Conservation (phyloP, 345 rosid genomes). For the Gossypium raimondii region DNA sequence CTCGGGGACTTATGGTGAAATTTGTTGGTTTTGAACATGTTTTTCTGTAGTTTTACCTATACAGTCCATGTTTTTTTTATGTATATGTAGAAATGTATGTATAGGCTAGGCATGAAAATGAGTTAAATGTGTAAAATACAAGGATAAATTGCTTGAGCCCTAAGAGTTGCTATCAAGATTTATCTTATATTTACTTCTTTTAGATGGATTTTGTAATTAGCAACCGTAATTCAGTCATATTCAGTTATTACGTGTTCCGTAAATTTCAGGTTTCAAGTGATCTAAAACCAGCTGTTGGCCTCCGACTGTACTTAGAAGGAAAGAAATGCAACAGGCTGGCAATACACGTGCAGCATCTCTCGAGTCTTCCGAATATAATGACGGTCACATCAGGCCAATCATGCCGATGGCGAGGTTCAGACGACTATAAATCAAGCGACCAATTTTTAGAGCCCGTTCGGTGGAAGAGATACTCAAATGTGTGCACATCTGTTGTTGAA, state of each 20-base stretch:
- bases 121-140: not conserved
- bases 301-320: slow-evolving; percentile 66
- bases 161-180: not conserved
- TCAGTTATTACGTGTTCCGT: not conserved
- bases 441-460: slow-evolving; percentile 55
- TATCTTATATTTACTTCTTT: not conserved
- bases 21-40: not conserved
- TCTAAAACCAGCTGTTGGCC: slow-evolving; percentile 55
- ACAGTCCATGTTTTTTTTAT: not conserved
- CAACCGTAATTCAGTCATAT: not conserved
- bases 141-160: not conserved
- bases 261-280: slow-evolving; percentile 54
- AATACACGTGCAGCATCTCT: slow-evolving; percentile 60
- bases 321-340: slow-evolving; percentile 62
- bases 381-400: slow-evolving; percentile 27
- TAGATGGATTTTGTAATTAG: not conserved
- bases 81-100: not conserved
- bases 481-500: slow-evolving; percentile 55
- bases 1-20: not conserved
- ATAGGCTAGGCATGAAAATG: not conserved
- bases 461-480: slow-evolving; percentile 67
- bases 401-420: slow-evolving; percentile 64
- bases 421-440: slow-evolving; percentile 33
- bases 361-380: slow-evolving; percentile 59
- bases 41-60: slow-evolving; percentile 2